Percentiles rank a stretch among this genome's conserved stretches.
These are phyloP conservation scores for Aureococcus anophagefferens DNA, from an alignment of 108 stramenopile species.

Conservation along the genomic window DNA sequence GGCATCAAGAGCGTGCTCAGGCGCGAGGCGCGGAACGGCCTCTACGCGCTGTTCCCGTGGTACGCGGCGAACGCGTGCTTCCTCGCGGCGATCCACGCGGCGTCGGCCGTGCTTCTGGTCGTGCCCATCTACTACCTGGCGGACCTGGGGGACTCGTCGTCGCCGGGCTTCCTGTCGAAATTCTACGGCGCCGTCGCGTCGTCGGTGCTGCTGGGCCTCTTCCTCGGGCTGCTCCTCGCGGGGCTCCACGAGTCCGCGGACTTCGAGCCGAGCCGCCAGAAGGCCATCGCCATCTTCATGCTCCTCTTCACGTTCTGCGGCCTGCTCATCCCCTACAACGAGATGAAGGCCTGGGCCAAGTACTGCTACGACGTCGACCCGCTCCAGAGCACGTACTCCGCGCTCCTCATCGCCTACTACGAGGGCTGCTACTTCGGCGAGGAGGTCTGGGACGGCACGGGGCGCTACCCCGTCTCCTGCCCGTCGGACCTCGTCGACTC, in stretches of 20 bases:
- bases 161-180: neutral
- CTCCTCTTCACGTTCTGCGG: slow-evolving; percentile 10
- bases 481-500: no score
- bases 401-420: no score
- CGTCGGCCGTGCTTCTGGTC: neutral
- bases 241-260: slow-evolving; percentile 7
- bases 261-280: neutral
- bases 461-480: no score
- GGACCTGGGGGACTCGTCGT: neutral
- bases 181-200: no score
- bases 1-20: slow-evolving; percentile 4
- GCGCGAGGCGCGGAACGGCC: neutral
- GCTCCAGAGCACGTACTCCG: no score
- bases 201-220: no score
- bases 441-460: no score
- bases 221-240: slow-evolving; percentile 6
- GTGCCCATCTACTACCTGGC: slow-evolving; percentile 11
- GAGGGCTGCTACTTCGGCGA: no score
- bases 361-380: no score
- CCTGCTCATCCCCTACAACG: slow-evolving; percentile 16
- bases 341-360: neutral
- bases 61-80: neutral
- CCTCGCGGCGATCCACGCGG: neutral
- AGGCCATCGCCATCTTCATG: neutral
- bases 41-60: neutral